phyloP scores from a whole-genome alignment of 371 early-diverging fungal genomes.

The Apophysomyces variabilis region DNA sequence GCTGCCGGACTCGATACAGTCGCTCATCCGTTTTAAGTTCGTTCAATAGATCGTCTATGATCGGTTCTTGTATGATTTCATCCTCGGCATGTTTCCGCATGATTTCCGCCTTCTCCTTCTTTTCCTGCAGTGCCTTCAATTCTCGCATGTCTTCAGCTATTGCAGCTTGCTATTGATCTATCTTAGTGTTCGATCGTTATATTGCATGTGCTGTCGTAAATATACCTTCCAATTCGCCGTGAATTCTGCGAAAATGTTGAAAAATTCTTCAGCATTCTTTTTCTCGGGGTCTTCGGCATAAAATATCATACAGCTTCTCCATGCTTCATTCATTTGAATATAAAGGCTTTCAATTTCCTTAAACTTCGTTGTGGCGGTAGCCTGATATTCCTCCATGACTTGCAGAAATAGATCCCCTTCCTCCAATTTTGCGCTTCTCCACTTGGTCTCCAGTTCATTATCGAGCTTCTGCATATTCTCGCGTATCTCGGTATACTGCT shows the following conservation, averaged over 20 bases:
- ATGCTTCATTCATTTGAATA: constrained; percentile 14
- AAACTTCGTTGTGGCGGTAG: constrained; percentile 5
- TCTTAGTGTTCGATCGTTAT: not conserved
- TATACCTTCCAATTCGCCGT: constrained; percentile 64
- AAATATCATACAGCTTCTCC: constrained; percentile 15
- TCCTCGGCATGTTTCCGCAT: not conserved
- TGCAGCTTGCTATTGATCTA: constrained; percentile 7
- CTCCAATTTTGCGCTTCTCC: constrained; percentile 13
- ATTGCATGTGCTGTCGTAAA: not conserved
- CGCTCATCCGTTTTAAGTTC: constrained; percentile 12
- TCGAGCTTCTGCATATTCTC: constrained; percentile 28
- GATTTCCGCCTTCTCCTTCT: not conserved
- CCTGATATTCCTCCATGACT: constrained; percentile 14
- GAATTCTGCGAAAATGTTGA: constrained; percentile 82
- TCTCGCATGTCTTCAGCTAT: constrained; percentile 9
- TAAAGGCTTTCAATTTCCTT: constrained; percentile 16
- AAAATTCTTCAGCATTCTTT: constrained; percentile 87
- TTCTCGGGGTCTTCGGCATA: constrained; percentile 83
- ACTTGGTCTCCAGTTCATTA: constrained; percentile 26
- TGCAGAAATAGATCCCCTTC: constrained; percentile 8
- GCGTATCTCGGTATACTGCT: constrained; percentile 36
- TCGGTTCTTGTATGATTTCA: too few relatives aligned
- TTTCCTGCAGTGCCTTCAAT: constrained; percentile 10
- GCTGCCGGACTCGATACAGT: constrained; percentile 13
- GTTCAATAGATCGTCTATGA: too few relatives aligned